These are phyloP conservation scores for Salvia hispanica DNA, from an alignment of 257 asterid genomes.

Conservation along the genomic window DNA sequence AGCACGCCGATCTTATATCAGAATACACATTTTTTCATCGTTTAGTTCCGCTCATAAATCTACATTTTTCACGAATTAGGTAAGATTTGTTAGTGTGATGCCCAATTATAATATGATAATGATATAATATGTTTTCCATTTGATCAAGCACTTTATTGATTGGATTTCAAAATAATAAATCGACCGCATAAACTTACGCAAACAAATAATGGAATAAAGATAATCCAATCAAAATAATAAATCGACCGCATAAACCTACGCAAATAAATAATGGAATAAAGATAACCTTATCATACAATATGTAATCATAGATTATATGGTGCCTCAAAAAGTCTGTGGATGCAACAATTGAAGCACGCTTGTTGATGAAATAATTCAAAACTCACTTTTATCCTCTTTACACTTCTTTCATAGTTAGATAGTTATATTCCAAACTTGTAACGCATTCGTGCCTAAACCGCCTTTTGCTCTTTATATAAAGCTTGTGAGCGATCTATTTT, in stretches of 20 bases:
- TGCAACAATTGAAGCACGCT: slow-evolving; percentile 40
- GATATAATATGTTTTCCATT: too few relatives aligned
- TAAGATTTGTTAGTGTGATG: too few relatives aligned
- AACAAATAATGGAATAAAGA: neutral
- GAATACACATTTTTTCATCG: too few relatives aligned
- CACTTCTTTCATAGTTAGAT: slow-evolving; percentile 22
- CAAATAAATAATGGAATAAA: neutral
- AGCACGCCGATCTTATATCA: too few relatives aligned
- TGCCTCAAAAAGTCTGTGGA: slow-evolving; percentile 23
- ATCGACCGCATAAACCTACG: too few relatives aligned
- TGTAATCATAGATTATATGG: neutral
- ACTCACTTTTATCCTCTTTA: slow-evolving; percentile 7
- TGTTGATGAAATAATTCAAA: slow-evolving; percentile 35
- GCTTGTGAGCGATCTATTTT: slow-evolving; percentile 26
- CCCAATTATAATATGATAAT: too few relatives aligned
- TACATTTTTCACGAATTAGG: too few relatives aligned
- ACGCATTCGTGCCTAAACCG: slow-evolving; percentile 36
- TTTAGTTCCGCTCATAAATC: too few relatives aligned
- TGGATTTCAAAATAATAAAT: neutral
- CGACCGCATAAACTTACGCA: neutral
- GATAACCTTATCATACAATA: neutral
- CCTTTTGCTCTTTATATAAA: slow-evolving; percentile 32
- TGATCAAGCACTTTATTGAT: neutral
- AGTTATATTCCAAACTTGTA: slow-evolving; percentile 36
- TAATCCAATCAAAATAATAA: too few relatives aligned